Conservation (phyloP, 164 flowering plant genomes). For the Platanus orientalis region DNA sequence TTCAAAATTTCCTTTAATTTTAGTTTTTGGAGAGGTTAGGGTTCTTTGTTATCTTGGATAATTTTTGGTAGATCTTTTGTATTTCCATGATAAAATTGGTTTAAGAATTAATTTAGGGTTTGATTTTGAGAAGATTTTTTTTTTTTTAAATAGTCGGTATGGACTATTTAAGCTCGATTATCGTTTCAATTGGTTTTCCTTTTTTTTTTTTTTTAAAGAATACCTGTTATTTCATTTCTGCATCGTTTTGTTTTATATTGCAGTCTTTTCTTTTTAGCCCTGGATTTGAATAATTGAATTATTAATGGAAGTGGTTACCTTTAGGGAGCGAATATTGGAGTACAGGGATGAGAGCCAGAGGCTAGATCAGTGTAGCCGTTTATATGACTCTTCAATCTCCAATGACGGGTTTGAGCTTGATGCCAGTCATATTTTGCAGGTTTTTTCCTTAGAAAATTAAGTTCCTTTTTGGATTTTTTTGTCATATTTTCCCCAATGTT, state of each 20-base stretch:
- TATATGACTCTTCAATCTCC: conserved; percentile 84
- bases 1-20: conserved; percentile 79
- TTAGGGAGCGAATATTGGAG: conserved; percentile 82
- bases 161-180: too few species aligned
- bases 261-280: too few species aligned
- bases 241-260: too few species aligned
- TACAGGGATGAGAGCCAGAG: conserved; percentile 87
- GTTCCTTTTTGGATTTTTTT: too few species aligned
- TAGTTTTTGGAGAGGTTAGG: neutral
- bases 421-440: conserved; percentile 83
- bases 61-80: too few species aligned
- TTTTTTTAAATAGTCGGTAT: neutral
- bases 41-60: neutral
- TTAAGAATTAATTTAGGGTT: conserved; percentile 2
- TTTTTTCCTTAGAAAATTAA: conserved; percentile 14
- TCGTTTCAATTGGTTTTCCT: too few species aligned
- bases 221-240: too few species aligned
- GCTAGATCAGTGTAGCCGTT: conserved; percentile 88
- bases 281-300: too few species aligned
- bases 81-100: neutral
- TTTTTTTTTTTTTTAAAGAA: too few species aligned
- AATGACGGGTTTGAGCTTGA: conserved; percentile 84
- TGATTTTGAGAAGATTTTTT: neutral
- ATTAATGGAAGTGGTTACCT: conserved; percentile 6
- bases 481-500: too few species aligned